Evolutionary conservation across 352 stramenopile species (phyloP), one percentile per base, ranked within the genome.

Genomic region (Pythium vanterpoolii): DNA sequence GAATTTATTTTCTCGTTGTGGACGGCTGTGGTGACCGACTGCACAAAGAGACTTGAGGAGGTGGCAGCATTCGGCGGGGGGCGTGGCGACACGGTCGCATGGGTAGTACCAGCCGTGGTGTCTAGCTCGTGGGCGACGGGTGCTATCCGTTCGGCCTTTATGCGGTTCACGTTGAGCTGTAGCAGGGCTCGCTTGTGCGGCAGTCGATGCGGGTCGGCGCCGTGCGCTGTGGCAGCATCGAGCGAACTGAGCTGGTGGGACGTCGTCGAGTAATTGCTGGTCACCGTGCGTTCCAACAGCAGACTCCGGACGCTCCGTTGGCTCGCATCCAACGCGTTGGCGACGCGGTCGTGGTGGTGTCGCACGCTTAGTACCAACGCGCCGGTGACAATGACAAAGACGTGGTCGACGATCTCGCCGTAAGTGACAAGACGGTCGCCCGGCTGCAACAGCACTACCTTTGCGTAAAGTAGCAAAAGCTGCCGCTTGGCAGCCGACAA

Each of bases 251-350:
- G 64, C 26, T 87, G 76, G 31, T 85, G 71, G 1, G 77, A 89
- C 0, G 79, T 85, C 27, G 77, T 89, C 28, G 77, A 83, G 66
- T 87, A 87, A 46, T 89, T 87, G 52, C 77, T 89, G 11, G 70
- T 73, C 54, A 89, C 75, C 48, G 70, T 77, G 42, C 60, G 69
- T 64, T 89, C 77, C 0, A 87, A 63, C 53, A 78, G 72, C 1
- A 81, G 49, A 54, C 75, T 89, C 26, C 77, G 71, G 18, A 87
- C 71, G 1, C 75, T 83, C 0, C 74, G 77, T 42, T 85, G 75
- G 28, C 74, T 87, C 5, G 74, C 77, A n/a, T 83, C 61, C 27
- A 84, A 49, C 13, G 83, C 60, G 36, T 33, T 56, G 0, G 65
- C 69, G 2, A 68, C 48, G 2, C 72, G 62, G 24, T 87, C 72